Evolutionary conservation across 2,329 filamentous ascomycete species (phyloP), one percentile per base, ranked within the genome.

Genomic region (Fusarium sp.): DNA sequence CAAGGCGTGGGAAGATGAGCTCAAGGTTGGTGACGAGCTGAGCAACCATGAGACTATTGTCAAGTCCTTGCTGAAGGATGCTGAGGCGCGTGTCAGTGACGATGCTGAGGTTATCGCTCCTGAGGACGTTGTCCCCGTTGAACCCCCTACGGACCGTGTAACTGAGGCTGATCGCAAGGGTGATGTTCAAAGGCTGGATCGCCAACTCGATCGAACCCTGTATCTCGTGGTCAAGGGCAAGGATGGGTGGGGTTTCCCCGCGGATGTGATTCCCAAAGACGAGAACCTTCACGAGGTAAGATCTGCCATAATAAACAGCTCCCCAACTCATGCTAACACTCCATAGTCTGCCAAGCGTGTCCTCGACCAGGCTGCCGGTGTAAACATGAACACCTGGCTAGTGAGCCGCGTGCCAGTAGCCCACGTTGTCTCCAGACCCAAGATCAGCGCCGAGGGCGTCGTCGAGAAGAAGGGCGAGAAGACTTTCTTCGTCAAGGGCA

Each of bases 311-410:
- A 43, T 37, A 15, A 32, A n/a, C 43, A 4, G 30, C 49, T 19
- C 19, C 19, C 17, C 19, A 3, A 43, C 3, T 33, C 37, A 10
- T 45, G 24, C 61, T 68, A 20, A 68, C 46, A 14, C 14, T 9
- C 22, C 7, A 17, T 35, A 99, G 96, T 90, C 92, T 44, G 94
- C 95, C 37, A 88, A 93, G 76, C 88, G 94, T 62, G 89, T 94
- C 55, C 84, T 98, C 24, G 84, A 90, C 52, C 86, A 92, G 74
- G 84, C 93, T 5, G 94, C 91, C 11, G 96, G 96, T 60, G 82
- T 92, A 64, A 96, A 99, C 85, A 98, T 99, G 94, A 98, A 98
- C 83, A 97, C 94, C 56, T 99, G 96, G 94, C 88, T 98, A 72
- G 92, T 99, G 51, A 95, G 94, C 63, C 94, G 94, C 74, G 91